Evolutionary conservation across 179 eudicot genomes (phyloP).

Genomic region (Beta lomatogona): DNA sequence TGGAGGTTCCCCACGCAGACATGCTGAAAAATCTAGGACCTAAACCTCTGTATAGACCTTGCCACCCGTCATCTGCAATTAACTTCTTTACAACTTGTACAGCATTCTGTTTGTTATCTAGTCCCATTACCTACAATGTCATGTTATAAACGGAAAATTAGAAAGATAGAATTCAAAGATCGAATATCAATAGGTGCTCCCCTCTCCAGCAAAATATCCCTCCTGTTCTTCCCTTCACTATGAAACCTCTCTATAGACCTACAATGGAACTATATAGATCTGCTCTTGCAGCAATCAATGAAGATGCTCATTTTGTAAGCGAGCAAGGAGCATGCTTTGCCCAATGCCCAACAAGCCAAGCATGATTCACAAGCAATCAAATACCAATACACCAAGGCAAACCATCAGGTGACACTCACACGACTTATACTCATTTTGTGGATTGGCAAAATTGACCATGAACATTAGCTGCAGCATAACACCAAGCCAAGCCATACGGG

Average conservation of each 20-base stretch:
- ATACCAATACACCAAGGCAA: neutral
- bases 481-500: neutral
- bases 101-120: constrained; percentile 57
- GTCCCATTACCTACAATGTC: constrained; percentile 61
- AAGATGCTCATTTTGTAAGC: neutral
- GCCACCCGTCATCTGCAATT: constrained; percentile 89
- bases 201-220: neutral
- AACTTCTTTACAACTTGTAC: constrained; percentile 73
- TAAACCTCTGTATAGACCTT: constrained; percentile 87
- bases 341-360: neutral
- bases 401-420: neutral
- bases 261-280: neutral
- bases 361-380: neutral
- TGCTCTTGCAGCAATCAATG: neutral
- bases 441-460: neutral
- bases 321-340: neutral
- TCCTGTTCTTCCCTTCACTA: neutral
- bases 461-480: neutral
- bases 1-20: constrained; percentile 99
- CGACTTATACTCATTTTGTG: neutral
- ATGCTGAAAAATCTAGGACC: constrained; percentile 98
- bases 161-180: neutral
- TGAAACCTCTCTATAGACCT: neutral
- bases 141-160: constrained; percentile 13
- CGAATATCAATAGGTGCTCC: neutral